Percentiles rank a stretch among this genome's conserved stretches.
Evolutionary conservation across 148 eudicot genomes (phyloP).

Genomic region (Diospyros lotus): DNA sequence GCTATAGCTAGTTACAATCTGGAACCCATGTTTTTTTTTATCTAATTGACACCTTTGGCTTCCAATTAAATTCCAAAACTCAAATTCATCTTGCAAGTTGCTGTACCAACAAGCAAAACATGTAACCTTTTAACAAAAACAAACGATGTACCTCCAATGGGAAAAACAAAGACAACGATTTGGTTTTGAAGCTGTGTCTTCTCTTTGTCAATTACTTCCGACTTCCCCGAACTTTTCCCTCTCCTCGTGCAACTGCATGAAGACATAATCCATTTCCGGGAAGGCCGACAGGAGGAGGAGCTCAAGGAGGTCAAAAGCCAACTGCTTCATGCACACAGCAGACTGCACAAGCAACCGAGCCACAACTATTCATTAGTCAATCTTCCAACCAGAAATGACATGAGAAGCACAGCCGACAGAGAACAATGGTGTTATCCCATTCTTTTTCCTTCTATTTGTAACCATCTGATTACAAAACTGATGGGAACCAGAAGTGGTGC

Average conservation of each 20-base stretch:
- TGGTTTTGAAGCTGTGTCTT: neutral
- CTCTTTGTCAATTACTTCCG: conserved; percentile 21
- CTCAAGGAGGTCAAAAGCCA: conserved; percentile 71
- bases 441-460: neutral
- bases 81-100: too few species aligned
- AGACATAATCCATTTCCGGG: conserved; percentile 70
- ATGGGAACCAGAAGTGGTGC: neutral
- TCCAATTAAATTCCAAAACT: too few species aligned
- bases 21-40: too few species aligned
- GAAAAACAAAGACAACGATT: neutral
- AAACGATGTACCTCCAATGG: neutral
- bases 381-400: too few species aligned
- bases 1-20: too few species aligned
- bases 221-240: conserved; percentile 71
- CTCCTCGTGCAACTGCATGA: conserved; percentile 64
- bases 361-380: too few species aligned
- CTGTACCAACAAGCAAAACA: too few species aligned
- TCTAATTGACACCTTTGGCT: too few species aligned
- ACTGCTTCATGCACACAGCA: conserved; percentile 75
- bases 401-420: too few species aligned
- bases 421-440: neutral
- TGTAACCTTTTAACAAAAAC: too few species aligned
- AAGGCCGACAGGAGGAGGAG: conserved; percentile 71
- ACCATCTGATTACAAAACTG: neutral
- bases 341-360: conserved; percentile 53